A percentile compares a stretch with the other conserved stretches of the same genome.
Conservation (phyloP, 257 asterid species). For the Salvia hispanica region DNA sequence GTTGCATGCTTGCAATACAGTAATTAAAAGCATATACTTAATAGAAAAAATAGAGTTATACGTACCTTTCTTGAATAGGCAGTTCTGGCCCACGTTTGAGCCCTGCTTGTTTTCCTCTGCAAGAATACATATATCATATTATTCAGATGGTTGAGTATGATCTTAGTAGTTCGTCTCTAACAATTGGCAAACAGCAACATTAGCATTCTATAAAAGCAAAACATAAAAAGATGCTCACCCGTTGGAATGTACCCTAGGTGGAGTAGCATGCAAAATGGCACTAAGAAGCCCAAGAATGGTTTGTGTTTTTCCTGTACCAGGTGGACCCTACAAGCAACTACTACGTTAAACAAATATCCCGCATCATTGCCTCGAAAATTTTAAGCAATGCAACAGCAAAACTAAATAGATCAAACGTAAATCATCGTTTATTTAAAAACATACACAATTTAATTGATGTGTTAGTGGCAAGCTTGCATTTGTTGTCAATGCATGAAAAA, state of each 20-base stretch:
- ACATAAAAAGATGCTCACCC: slow-evolving; percentile 44
- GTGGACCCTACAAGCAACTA: slow-evolving; percentile 80
- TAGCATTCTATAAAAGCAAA: slow-evolving; percentile 22
- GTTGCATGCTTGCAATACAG: not conserved
- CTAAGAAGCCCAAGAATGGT: slow-evolving; percentile 96
- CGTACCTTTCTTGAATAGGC: slow-evolving; percentile 72
- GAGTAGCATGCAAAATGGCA: slow-evolving; percentile 96
- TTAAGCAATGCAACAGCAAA: slow-evolving; percentile 13
- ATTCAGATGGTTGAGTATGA: slow-evolving; percentile 15
- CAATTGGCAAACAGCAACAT: slow-evolving; percentile 22
- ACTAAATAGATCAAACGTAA: slow-evolving; percentile 15
- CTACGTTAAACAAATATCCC: slow-evolving; percentile 34
- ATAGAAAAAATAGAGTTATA: slow-evolving; percentile 31
- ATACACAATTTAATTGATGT: not conserved
- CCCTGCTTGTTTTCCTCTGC: slow-evolving; percentile 58
- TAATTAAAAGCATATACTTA: slow-evolving; percentile 28
- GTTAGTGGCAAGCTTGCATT: not conserved
- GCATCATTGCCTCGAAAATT: slow-evolving; percentile 22
- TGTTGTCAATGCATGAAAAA: not conserved
- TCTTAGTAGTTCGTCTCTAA: slow-evolving; percentile 22
- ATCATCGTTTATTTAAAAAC: slow-evolving; percentile 5
- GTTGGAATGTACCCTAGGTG: slow-evolving; percentile 79
- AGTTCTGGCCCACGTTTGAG: slow-evolving; percentile 68
- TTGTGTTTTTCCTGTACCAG: slow-evolving; percentile 98
- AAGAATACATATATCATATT: slow-evolving; percentile 26